phyloP scores from a whole-genome alignment of 257 asterid species.

The Verbena officinalis region DNA sequence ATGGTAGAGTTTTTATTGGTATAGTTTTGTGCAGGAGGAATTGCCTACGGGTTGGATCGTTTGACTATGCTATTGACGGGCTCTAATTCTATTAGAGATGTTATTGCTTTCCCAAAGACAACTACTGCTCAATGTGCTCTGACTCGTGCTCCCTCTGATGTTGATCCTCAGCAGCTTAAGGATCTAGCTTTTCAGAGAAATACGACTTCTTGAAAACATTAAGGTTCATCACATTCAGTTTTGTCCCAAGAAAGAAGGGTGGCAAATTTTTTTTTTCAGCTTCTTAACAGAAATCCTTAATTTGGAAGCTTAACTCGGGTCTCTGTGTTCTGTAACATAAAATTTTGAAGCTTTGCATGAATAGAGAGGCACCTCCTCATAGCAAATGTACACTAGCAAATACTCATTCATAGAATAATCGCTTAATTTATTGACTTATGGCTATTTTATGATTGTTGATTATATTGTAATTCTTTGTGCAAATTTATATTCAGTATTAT shows the following conservation, averaged over 20 bases:
- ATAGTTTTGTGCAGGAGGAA: constrained; percentile 64
- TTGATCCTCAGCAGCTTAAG: constrained; percentile 81
- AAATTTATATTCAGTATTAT: no score
- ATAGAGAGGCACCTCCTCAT: no score
- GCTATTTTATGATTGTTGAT: no score
- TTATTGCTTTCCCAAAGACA: constrained; percentile 97
- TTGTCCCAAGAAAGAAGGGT: not conserved
- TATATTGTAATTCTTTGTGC: no score
- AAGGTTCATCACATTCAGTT: not conserved
- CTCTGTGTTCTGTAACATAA: no score
- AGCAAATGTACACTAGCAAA: no score
- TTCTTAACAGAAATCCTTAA: no score
- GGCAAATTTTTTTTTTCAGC: no score
- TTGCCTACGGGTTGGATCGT: constrained; percentile 90
- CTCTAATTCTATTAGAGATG: constrained; percentile 83
- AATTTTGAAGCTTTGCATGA: no score
- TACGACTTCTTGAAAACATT: constrained; percentile 8
- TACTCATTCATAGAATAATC: no score
- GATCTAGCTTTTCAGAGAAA: constrained; percentile 56
- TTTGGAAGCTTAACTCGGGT: no score
- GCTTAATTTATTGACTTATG: no score
- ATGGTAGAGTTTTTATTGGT: not conserved
- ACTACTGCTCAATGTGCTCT: constrained; percentile 92
- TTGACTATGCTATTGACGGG: constrained; percentile 85
- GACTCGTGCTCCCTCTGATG: constrained; percentile 79